A percentile compares a stretch with the other conserved stretches of the same genome.
phyloP scores from a whole-genome alignment of 306 rosid genomes.

The Canavalia gladiata region DNA sequence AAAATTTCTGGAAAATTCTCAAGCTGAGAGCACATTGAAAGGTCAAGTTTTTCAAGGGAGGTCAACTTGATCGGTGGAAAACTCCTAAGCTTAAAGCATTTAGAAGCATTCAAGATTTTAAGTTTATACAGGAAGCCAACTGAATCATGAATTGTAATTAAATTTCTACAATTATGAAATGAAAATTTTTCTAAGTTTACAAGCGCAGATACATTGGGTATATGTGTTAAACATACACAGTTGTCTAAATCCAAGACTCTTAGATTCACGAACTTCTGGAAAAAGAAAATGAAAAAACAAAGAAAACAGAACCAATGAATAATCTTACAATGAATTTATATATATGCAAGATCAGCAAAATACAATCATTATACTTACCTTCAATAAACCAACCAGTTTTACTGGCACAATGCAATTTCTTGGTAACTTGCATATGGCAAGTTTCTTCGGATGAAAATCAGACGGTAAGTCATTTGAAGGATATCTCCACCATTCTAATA shows the following conservation, averaged over 20 bases:
- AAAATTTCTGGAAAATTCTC: constrained; percentile 39
- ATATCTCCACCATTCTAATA: constrained; percentile 26
- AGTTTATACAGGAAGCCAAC: too few species aligned
- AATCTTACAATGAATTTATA: neutral
- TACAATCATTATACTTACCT: too few species aligned
- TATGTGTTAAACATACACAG: neutral
- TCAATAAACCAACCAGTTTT: too few species aligned
- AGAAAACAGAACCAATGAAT: neutral
- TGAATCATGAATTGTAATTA: neutral
- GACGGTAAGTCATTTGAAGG: constrained; percentile 1
- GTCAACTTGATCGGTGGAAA: neutral
- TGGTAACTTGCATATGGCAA: neutral
- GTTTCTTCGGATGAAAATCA: constrained; percentile 18
- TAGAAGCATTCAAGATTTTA: neutral
- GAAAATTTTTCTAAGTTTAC: constrained; percentile 13
- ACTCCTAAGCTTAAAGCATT: neutral
- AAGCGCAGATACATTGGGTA: constrained; percentile 33
- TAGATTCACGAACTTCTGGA: constrained; percentile 19
- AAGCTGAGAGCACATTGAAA: neutral
- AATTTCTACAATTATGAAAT: neutral
- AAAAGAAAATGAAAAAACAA: too few species aligned
- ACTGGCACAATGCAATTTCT: too few species aligned
- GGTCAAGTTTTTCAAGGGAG: neutral
- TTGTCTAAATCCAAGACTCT: neutral
- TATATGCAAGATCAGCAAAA: neutral